A percentile compares a stretch with the other conserved stretches of the same genome.
phyloP scores from a whole-genome alignment of 2,329 filamentous ascomycete genomes.

The Colletotrichum euphorbiae region DNA sequence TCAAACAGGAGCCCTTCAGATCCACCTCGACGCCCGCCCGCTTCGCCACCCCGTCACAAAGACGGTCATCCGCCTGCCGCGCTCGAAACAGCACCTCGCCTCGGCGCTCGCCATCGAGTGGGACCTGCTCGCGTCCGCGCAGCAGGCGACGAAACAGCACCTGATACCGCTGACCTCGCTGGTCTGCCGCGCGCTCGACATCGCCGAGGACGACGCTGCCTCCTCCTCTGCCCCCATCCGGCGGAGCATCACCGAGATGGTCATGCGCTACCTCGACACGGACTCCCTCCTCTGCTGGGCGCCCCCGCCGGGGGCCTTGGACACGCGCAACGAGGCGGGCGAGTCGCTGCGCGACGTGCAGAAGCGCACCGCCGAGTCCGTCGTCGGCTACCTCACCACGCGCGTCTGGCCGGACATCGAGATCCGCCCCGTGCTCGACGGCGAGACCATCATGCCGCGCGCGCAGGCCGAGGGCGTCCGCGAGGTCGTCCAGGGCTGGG shows the following conservation, averaged over 20 bases:
- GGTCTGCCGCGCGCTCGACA: constrained; percentile 84
- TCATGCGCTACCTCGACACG: constrained; percentile 90
- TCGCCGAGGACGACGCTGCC: constrained; percentile 73
- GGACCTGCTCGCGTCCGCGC: constrained; percentile 84
- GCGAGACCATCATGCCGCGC: constrained; percentile 79
- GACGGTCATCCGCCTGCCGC: constrained; percentile 76
- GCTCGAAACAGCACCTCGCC: constrained; percentile 83
- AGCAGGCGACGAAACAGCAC: constrained; percentile 87
- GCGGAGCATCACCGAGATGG: constrained; percentile 70
- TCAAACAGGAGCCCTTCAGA: constrained; percentile 60
- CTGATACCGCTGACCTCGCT: constrained; percentile 92
- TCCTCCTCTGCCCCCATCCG: constrained; percentile 64
- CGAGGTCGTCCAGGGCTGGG: constrained; percentile 82
- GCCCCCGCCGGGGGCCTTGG: constrained; percentile 62
- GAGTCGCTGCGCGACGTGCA: constrained; percentile 79
- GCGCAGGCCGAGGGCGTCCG: constrained; percentile 79
- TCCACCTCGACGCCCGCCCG: constrained; percentile 82
- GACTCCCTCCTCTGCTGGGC: constrained; percentile 95
- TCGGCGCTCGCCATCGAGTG: constrained; percentile 91
- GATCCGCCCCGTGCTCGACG: constrained; percentile 83
- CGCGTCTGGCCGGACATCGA: constrained; percentile 87
- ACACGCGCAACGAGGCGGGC: constrained; percentile 58
- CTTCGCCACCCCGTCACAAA: constrained; percentile 83
- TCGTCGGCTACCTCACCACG: constrained; percentile 77
- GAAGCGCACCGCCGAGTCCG: constrained; percentile 73